A percentile compares a stretch with the other conserved stretches of the same genome.
Evolutionary conservation across 768 basidiomycete species (phyloP).

Genomic region (Lentinula sp.): DNA sequence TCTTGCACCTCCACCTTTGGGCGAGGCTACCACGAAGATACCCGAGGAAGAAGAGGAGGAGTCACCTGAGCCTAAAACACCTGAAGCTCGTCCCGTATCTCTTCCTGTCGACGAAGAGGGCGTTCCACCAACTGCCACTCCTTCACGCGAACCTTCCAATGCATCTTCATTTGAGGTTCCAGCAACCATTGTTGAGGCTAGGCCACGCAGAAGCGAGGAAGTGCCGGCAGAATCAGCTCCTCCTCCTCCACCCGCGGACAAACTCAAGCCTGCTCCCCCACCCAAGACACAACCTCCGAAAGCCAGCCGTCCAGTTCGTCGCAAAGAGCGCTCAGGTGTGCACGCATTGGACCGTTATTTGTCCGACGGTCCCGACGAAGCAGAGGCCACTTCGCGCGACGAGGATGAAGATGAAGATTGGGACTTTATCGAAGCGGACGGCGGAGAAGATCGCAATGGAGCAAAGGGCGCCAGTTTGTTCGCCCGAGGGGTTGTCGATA

Average conservation of each 20-base stretch:
- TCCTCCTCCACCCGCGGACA: neutral
- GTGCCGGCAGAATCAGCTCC: slow-evolving; percentile 16
- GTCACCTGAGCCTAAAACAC: slow-evolving; percentile 64
- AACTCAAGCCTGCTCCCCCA: neutral
- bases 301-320: slow-evolving; percentile 35
- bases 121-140: slow-evolving; percentile 3
- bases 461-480: slow-evolving; percentile 76
- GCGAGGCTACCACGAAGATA: neutral
- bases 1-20: slow-evolving; percentile 3
- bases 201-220: slow-evolving; percentile 26
- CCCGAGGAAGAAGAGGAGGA: slow-evolving; percentile 3
- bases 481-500: slow-evolving; percentile 87
- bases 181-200: slow-evolving; percentile 11
- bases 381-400: slow-evolving; percentile 35
- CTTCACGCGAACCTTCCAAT: slow-evolving; percentile 1
- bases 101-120: slow-evolving; percentile 19
- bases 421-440: slow-evolving; percentile 82
- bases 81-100: slow-evolving; percentile 51
- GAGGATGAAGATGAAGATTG: slow-evolving; percentile 81
- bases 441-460: slow-evolving; percentile 81
- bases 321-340: slow-evolving; percentile 75
- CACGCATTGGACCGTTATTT: slow-evolving; percentile 73
- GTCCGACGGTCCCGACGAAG: slow-evolving; percentile 44
- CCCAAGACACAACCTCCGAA: slow-evolving; percentile 1
- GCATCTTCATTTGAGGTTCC: slow-evolving; percentile 3